These are phyloP conservation scores for Hypholoma fasciculare DNA, from an alignment of 768 basidiomycete species.

Conservation along the genomic window DNA sequence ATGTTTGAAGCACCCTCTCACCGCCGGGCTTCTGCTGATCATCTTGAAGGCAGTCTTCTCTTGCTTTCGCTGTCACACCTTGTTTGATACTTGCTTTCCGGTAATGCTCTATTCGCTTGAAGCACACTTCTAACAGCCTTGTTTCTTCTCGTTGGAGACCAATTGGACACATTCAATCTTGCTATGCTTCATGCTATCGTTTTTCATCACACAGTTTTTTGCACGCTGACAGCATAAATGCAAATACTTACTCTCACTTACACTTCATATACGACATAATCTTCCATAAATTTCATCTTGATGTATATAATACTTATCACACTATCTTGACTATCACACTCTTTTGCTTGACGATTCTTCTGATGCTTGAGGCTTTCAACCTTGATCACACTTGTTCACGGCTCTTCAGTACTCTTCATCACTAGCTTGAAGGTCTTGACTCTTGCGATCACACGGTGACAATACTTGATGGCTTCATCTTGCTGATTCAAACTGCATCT, in stretches of 20 bases:
- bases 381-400: neutral
- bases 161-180: neutral
- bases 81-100: too few species aligned
- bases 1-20: neutral
- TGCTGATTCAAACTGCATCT: neutral
- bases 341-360: neutral
- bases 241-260: neutral
- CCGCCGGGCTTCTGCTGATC: neutral
- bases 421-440: neutral
- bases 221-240: neutral
- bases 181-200: neutral
- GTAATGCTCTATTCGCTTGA: too few species aligned
- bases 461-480: neutral
- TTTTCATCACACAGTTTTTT: neutral
- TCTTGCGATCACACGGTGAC: too few species aligned
- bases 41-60: neutral
- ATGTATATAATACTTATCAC: slow-evolving; percentile 6
- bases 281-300: neutral
- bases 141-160: neutral
- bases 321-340: slow-evolving; percentile 1
- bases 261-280: neutral
- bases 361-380: neutral
- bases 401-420: neutral
- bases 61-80: neutral
- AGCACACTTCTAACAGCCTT: too few species aligned